Percentiles rank a stretch among this genome's conserved stretches.
Conservation (phyloP, 176 grass and related monocot species). For the Melocanna baccifera region DNA sequence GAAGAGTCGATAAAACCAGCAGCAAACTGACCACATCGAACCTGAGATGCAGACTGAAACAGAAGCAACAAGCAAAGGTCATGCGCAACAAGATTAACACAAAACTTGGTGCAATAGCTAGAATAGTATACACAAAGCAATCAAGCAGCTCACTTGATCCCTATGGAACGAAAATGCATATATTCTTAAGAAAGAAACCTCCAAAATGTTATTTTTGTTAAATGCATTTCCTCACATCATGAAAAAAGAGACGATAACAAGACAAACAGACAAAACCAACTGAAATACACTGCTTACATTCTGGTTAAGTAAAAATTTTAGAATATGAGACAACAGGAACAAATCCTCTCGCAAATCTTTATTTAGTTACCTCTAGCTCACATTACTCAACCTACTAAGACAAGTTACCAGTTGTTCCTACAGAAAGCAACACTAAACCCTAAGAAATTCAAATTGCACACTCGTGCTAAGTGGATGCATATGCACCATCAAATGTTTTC, state of each 20-base stretch:
- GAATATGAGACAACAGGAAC: not conserved
- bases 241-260: not conserved
- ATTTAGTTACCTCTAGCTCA: conserved; percentile 14
- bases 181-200: not conserved
- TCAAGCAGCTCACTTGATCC: conserved; percentile 34
- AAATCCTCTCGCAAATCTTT: not conserved
- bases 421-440: conserved; percentile 14
- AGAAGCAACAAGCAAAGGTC: conserved; percentile 26
- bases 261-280: not conserved
- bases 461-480: not conserved
- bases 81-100: conserved; percentile 15
- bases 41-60: conserved; percentile 74
- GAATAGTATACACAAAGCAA: conserved; percentile 46
- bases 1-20: conserved; percentile 76
- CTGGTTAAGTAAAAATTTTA: not conserved
- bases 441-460: not conserved
- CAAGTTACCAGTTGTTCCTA: conserved; percentile 14
- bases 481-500: not conserved
- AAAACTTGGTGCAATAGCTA: conserved; percentile 45
- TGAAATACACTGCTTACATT: not conserved
- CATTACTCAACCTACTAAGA: conserved; percentile 22
- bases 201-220: not conserved
- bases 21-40: conserved; percentile 63
- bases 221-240: not conserved
- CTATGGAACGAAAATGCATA: conserved; percentile 30